Base-by-base conservation (phyloP, 2,329 filamentous ascomycete species). In the Fusarium clavum region DNA sequence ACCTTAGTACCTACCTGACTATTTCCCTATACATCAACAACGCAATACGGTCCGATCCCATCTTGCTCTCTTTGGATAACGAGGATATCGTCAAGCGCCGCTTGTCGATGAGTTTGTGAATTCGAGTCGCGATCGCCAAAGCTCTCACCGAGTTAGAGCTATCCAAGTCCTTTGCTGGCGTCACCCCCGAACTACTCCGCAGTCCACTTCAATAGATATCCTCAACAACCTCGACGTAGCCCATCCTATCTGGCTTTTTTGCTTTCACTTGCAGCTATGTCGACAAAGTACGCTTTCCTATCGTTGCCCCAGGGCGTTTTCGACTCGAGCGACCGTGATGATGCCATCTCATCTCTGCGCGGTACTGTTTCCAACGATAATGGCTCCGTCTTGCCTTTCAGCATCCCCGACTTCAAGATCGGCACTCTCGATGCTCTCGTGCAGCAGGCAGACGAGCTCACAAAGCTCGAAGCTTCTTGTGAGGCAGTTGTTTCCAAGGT, bases 371-470 rank as follows among this genome's bases (percentile, higher is more conserved):
- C 88, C 52, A 83, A 88, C 61, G 93, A 97, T 75, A 90, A 92
- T 80, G 94, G 92, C 78, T 89, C 87, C 55, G 91, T 94, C 47
- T 84, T 90, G 54, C 90, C 90, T 4, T 98, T 98, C 78, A 84
- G 88, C 60, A 92, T 98, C 69, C 96, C 96, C 22, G 91, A 94
- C 71, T 98, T 99, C 87, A 99, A 98, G 85, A 97, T 99, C 79
- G 96, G 96, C 62, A 98, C 96, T 0, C 87, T 99, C 40, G 96
- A 99, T 83, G 94, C 92, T 41, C 86, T 99, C 61, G 94, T 99
- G 46, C 93, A 97, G 82, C 95, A 99, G 81, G 96, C 96, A 60
- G 96, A 99, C 78, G 96, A 98, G 77, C 85, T 99, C 57, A 87
- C 91, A 63, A 98, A 98, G 88, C 90, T 98, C 54, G 93, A 97